phyloP scores from a whole-genome alignment of 129 eudicot genomes.

The Gnaphalium uliginosum region DNA sequence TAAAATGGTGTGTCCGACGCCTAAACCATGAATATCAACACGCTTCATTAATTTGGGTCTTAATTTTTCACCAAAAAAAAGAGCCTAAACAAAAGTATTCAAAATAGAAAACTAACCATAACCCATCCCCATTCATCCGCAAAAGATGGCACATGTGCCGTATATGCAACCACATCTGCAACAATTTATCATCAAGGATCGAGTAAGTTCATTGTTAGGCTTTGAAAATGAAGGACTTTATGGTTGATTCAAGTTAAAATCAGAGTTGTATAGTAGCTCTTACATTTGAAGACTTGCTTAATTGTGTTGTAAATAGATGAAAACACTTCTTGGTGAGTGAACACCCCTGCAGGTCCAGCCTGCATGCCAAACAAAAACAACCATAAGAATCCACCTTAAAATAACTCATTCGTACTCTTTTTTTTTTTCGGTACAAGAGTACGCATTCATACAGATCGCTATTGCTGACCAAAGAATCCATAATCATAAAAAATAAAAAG shows the following conservation, averaged over 20 bases:
- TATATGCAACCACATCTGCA: slow-evolving; percentile 88
- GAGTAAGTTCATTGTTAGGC: background rate
- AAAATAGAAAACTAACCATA: slow-evolving; percentile 57
- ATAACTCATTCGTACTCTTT: too few species aligned
- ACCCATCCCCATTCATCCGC: slow-evolving; percentile 99
- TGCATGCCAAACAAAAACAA: slow-evolving; percentile 29
- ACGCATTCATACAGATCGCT: too few species aligned
- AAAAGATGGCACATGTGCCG: slow-evolving; percentile 91
- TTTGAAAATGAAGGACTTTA: background rate
- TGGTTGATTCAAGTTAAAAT: background rate
- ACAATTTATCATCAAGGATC: background rate
- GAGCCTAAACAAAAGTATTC: background rate
- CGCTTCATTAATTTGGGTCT: background rate
- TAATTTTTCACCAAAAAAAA: background rate
- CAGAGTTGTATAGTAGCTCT: slow-evolving; percentile 18
- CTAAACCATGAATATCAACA: slow-evolving; percentile 14
- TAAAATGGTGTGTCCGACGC: slow-evolving; percentile 31
- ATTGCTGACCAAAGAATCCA: too few species aligned
- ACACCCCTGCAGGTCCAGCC: slow-evolving; percentile 98
- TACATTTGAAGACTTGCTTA: slow-evolving; percentile 90
- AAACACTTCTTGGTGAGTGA: slow-evolving; percentile 83
- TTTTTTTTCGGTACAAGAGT: too few species aligned
- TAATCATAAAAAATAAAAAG: too few species aligned
- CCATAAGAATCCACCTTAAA: too few species aligned
- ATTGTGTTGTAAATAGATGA: slow-evolving; percentile 91